Percentiles rank a stretch among this genome's conserved stretches.
Evolutionary conservation across 768 basidiomycete genomes (phyloP).

Genomic region (Leucosporidium scottii): DNA sequence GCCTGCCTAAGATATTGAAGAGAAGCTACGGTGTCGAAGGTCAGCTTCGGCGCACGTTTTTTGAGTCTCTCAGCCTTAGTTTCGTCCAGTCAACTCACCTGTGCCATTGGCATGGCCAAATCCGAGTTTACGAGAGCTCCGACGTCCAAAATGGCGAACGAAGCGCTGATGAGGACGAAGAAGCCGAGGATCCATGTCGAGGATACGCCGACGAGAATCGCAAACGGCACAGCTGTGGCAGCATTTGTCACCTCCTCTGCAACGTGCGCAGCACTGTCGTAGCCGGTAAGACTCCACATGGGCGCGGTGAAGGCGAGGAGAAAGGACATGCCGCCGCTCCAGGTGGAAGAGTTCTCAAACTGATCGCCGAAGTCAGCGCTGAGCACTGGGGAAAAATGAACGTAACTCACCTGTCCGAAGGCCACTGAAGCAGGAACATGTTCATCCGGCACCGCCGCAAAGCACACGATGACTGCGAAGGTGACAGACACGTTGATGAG

Average conservation of each 20-base stretch:
- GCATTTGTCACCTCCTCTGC: slow-evolving; percentile 54
- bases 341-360: not conserved
- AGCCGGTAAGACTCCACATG: slow-evolving; percentile 36
- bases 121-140: slow-evolving; percentile 48
- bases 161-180: slow-evolving; percentile 59
- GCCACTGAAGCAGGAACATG: not conserved
- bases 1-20: slow-evolving; percentile 57
- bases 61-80: too few relatives aligned
- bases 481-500: not conserved
- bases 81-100: too few relatives aligned
- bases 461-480: not conserved
- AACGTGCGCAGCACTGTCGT: not conserved
- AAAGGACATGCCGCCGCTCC: slow-evolving; percentile 44
- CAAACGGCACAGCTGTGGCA: slow-evolving; percentile 58
- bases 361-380: not conserved
- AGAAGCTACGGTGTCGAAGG: slow-evolving; percentile 51
- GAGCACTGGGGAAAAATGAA: too few relatives aligned
- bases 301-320: slow-evolving; percentile 64
- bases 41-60: too few relatives aligned
- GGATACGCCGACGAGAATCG: slow-evolving; percentile 59
- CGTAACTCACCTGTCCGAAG: not conserved
- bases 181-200: slow-evolving; percentile 58
- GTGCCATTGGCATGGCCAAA: slow-evolving; percentile 50
- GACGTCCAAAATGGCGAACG: slow-evolving; percentile 58
- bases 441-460: not conserved